Evolutionary conservation across 352 stramenopile genomes (phyloP).

Genomic region (Pythium apleroticum): DNA sequence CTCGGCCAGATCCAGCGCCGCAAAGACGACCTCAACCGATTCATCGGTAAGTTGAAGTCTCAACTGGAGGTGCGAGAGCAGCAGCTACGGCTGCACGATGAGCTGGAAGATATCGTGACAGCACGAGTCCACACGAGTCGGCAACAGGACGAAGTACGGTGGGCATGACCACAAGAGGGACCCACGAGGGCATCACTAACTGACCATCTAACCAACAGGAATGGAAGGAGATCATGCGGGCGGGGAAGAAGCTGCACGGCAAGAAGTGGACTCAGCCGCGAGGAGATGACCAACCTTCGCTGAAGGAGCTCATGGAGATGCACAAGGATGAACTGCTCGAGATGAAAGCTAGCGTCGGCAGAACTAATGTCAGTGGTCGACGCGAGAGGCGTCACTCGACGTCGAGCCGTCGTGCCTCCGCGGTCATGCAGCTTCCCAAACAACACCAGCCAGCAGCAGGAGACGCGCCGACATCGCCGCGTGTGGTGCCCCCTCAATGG

Average conservation of each 20-base stretch:
- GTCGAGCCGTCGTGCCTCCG: not conserved
- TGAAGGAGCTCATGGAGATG: constrained; percentile 58
- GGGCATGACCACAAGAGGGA: not conserved
- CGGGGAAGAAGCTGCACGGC: constrained; percentile 57
- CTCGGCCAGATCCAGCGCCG: constrained; percentile 54
- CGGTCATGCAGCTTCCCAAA: constrained; percentile 25
- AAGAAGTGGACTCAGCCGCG: constrained; percentile 50
- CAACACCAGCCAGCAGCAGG: not conserved
- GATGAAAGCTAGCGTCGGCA: constrained; percentile 38
- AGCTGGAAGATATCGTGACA: constrained; percentile 69
- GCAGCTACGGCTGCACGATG: constrained; percentile 59
- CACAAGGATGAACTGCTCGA: constrained; percentile 75
- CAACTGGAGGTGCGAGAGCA: constrained; percentile 52
- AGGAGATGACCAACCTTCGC: constrained; percentile 31
- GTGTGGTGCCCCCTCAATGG: constrained; percentile 42
- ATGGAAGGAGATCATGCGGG: constrained; percentile 67
- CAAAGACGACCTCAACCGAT: constrained; percentile 62
- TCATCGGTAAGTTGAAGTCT: constrained; percentile 49
- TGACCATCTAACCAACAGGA: constrained; percentile 31
- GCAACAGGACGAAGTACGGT: constrained; percentile 42
- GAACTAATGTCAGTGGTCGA: not conserved
- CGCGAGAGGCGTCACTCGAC: constrained; percentile 9
- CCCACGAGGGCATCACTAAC: not conserved
- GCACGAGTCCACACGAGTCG: constrained; percentile 48
- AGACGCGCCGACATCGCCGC: not conserved